These are phyloP conservation scores for Apophysomyces ossiformis DNA, from an alignment of 371 early-diverging fungal genomes.

Conservation along the genomic window DNA sequence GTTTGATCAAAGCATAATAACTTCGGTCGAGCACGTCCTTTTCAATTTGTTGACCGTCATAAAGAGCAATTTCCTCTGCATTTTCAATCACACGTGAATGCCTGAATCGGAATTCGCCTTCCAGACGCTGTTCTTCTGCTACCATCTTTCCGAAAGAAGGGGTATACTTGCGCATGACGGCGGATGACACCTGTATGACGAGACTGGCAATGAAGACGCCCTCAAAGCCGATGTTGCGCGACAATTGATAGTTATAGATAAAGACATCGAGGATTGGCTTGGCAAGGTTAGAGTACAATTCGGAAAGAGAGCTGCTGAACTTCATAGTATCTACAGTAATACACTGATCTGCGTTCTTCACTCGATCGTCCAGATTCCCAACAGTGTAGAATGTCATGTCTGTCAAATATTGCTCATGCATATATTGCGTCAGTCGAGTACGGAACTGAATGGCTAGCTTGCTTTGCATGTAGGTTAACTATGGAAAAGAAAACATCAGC, in stretches of 20 bases:
- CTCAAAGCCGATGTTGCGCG: slow-evolving; percentile 78
- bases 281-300: slow-evolving; percentile 83
- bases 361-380: slow-evolving; percentile 81
- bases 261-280: slow-evolving; percentile 89
- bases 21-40: slow-evolving; percentile 75
- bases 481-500: slow-evolving; percentile 28
- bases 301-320: slow-evolving; percentile 78
- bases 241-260: slow-evolving; percentile 85
- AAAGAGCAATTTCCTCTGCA: slow-evolving; percentile 91
- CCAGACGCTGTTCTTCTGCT: slow-evolving; percentile 79
- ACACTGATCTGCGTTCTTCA: slow-evolving; percentile 90
- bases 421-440: slow-evolving; percentile 81
- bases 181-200: slow-evolving; percentile 74
- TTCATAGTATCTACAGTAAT: slow-evolving; percentile 90
- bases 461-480: slow-evolving; percentile 83
- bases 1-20: slow-evolving; percentile 77
- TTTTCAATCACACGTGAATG: slow-evolving; percentile 88
- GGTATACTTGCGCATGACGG: slow-evolving; percentile 76
- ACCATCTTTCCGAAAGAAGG: slow-evolving; percentile 91
- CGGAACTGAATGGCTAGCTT: slow-evolving; percentile 87
- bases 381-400: slow-evolving; percentile 89
- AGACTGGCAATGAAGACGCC: slow-evolving; percentile 72
- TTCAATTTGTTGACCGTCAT: slow-evolving; percentile 78
- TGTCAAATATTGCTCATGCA: slow-evolving; percentile 82
- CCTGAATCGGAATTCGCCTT: slow-evolving; percentile 89